phyloP scores from a whole-genome alignment of 768 basidiomycete species.

The Saitozyma podzolica region DNA sequence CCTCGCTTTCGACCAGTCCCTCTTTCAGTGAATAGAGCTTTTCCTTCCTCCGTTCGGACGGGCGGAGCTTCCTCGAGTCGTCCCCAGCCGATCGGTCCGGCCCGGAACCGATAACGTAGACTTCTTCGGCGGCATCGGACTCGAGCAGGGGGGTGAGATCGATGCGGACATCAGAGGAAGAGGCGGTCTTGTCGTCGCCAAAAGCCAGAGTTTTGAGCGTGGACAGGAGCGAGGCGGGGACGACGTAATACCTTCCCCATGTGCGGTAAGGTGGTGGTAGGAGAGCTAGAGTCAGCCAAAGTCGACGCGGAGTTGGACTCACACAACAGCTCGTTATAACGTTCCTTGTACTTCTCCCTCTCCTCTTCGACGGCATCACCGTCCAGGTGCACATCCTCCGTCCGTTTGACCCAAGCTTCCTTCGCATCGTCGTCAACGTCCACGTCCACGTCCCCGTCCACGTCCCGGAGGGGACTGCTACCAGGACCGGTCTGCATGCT shows the following conservation, averaged over 20 bases:
- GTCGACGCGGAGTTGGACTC: slow-evolving; percentile 3
- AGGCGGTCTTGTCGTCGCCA: neutral
- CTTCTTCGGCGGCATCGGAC: slow-evolving; percentile 3
- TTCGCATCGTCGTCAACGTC: slow-evolving; percentile 13
- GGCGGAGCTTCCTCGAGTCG: neutral
- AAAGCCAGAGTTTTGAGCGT: slow-evolving; percentile 29
- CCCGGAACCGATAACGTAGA: slow-evolving; percentile 24
- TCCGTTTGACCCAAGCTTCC: slow-evolving; percentile 35
- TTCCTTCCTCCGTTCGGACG: slow-evolving; percentile 51
- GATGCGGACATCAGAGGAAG: slow-evolving; percentile 3
- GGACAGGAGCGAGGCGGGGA: slow-evolving; percentile 20
- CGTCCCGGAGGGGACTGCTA: slow-evolving; percentile 23
- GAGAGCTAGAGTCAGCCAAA: slow-evolving; percentile 2
- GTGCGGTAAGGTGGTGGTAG: slow-evolving; percentile 29
- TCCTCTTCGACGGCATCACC: slow-evolving; percentile 9
- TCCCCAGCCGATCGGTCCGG: slow-evolving; percentile 47
- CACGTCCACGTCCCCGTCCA: slow-evolving; percentile 10
- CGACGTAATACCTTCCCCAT: slow-evolving; percentile 29
- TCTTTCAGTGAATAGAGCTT: slow-evolving; percentile 54
- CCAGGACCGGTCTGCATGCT: neutral
- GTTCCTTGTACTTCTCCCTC: slow-evolving; percentile 23
- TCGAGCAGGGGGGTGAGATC: slow-evolving; percentile 12
- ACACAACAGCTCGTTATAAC: slow-evolving; percentile 31
- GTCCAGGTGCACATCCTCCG: slow-evolving; percentile 33
- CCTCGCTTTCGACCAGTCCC: slow-evolving; percentile 61